Conservation (phyloP, 768 basidiomycete genomes). For the Thelephora aurantiotincta region DNA sequence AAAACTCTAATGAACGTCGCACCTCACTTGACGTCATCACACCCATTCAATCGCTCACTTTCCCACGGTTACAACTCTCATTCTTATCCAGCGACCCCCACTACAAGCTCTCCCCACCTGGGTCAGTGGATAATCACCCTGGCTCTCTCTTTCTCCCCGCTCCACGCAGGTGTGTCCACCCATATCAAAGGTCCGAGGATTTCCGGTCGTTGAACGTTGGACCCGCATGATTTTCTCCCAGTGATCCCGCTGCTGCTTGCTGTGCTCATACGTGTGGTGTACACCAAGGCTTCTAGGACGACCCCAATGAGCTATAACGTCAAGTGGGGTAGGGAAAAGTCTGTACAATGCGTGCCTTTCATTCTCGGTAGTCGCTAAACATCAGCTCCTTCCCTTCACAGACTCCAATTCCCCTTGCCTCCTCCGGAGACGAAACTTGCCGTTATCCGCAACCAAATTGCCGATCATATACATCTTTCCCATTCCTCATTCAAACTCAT, state of each 20-base stretch:
- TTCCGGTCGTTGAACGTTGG: background rate
- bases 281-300: conserved; percentile 9
- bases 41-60: no score
- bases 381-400: conserved; percentile 9
- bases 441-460: conserved; percentile 43
- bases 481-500: conserved; percentile 70
- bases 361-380: conserved; percentile 3
- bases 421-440: conserved; percentile 42
- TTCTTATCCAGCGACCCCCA: conserved; percentile 1
- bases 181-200: background rate
- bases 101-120: conserved; percentile 6
- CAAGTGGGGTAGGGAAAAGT: conserved; percentile 37
- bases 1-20: background rate
- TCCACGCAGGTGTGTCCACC: conserved; percentile 10
- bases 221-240: no score
- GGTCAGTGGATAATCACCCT: conserved; percentile 4
- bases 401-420: conserved; percentile 41
- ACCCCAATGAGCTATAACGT: conserved; percentile 23
- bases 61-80: no score
- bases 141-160: conserved; percentile 9
- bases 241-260: conserved; percentile 1
- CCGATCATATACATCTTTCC: conserved; percentile 64
- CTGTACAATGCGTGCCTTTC: conserved; percentile 5
- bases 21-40: no score
- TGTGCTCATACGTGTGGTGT: conserved; percentile 13